phyloP scores from a whole-genome alignment of 2,329 filamentous ascomycete species.

The Didymella keratinophila region DNA sequence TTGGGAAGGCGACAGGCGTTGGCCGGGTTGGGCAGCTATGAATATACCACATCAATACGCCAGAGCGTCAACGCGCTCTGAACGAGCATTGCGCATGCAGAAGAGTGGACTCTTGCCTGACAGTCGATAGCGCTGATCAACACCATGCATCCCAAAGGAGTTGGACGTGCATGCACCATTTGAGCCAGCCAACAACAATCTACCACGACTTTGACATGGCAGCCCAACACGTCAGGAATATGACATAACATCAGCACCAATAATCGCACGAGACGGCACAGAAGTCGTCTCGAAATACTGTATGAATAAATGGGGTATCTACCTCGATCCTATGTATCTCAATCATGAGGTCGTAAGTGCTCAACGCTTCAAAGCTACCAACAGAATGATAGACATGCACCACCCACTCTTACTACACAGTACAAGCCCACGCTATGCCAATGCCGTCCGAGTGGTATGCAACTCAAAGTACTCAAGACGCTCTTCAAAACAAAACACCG shows the following conservation, averaged over 20 bases:
- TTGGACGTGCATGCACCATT: not conserved
- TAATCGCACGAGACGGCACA: not conserved
- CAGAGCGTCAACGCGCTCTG: not conserved
- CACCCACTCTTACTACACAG: not conserved
- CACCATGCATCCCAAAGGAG: not conserved
- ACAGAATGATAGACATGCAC: not conserved
- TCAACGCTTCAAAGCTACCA: not conserved
- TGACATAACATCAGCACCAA: too few species aligned
- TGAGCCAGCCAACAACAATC: not conserved
- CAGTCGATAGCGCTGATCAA: not conserved
- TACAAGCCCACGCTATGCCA: not conserved
- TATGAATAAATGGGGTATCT: not conserved
- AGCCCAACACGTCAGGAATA: not conserved
- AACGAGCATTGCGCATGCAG: not conserved
- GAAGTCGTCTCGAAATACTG: not conserved
- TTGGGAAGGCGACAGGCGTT: slow-evolving; percentile 34
- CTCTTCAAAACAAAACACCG: not conserved
- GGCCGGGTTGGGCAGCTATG: slow-evolving; percentile 26
- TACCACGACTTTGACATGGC: not conserved
- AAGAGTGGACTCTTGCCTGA: not conserved
- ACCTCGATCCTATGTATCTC: not conserved
- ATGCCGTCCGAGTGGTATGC: not conserved
- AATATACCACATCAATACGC: slow-evolving; percentile 14
- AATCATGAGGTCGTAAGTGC: not conserved
- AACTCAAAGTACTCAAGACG: not conserved